These are phyloP conservation scores for Colletotrichum melonis DNA, from an alignment of 2,329 filamentous ascomycete species.

Conservation along the genomic window DNA sequence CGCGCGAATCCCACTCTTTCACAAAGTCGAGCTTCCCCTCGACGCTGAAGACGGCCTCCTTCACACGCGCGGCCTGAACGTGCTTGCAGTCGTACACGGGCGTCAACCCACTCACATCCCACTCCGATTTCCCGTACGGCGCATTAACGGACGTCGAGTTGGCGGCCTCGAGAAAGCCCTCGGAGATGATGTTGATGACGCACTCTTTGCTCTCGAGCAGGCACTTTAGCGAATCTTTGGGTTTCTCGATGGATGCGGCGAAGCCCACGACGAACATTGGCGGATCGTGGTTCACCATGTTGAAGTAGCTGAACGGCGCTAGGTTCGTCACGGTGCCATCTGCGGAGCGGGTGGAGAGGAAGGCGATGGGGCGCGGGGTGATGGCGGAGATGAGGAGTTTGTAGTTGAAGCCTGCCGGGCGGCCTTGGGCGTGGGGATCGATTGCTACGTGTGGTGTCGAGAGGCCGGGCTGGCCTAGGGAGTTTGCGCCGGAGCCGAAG, in stretches of 20 bases:
- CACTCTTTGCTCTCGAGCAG: slow-evolving; percentile 79
- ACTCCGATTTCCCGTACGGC: slow-evolving; percentile 78
- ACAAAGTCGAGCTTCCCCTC: slow-evolving; percentile 82
- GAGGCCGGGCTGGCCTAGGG: slow-evolving; percentile 51
- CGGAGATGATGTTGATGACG: slow-evolving; percentile 87
- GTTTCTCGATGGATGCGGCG: slow-evolving; percentile 54
- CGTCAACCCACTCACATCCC: slow-evolving; percentile 73
- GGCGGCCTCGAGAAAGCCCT: slow-evolving; percentile 87
- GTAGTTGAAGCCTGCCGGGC: slow-evolving; percentile 82
- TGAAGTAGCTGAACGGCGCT: slow-evolving; percentile 89
- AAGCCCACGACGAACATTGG: slow-evolving; percentile 79
- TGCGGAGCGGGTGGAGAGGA: slow-evolving; percentile 64
- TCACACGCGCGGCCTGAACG: slow-evolving; percentile 78
- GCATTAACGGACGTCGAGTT: slow-evolving; percentile 85
- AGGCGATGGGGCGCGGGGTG: slow-evolving; percentile 83
- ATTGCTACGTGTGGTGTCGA: slow-evolving; percentile 76
- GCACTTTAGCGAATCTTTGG: slow-evolving; percentile 86
- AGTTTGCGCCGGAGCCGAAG: slow-evolving; percentile 74
- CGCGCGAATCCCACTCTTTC: slow-evolving; percentile 81
- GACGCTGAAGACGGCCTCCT: slow-evolving; percentile 84
- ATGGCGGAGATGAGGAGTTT: slow-evolving; percentile 89
- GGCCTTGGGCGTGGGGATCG: slow-evolving; percentile 80
- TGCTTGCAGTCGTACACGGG: slow-evolving; percentile 71
- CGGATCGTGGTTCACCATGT: slow-evolving; percentile 86
- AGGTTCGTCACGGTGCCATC: slow-evolving; percentile 77